Base-by-base conservation (phyloP, 495 filamentous ascomycete species). In the Halenospora varia region DNA sequence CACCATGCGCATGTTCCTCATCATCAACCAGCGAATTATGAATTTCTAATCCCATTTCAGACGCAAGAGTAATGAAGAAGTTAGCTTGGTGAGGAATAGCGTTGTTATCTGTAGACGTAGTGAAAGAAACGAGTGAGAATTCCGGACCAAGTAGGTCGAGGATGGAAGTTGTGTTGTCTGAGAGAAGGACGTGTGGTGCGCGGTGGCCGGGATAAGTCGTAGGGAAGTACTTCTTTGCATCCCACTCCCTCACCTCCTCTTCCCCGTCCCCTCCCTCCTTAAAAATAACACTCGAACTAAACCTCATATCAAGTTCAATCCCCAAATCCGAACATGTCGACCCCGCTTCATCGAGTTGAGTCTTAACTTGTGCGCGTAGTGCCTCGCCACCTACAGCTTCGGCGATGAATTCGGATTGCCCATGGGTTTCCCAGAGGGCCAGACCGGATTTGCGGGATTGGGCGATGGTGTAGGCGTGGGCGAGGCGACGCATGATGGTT, bases 121-220 rank as follows among this genome's bases (percentile, higher is more conserved):
- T 41, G 53, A 73, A 73, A 9, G 65, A 40, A 11, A 71, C 59
- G 45, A 71, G 24, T 0, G 63, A 64, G 56, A 60, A 71, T 20
- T 67, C 61, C n/a, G 3, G 35, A 10, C 69, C 69, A 46, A 67
- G 69, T 17, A 60, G 25, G 50, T 71, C 71, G 25, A 65, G 65
- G 35, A 64, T 71, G 25, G 62, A 66, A 1, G 64, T 65, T 23
- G 29, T 57, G 1, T 62, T 66, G 49, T 69, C 66, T 11, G 48
- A 58, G 53, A 71, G 26, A 47, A 69, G 68, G 0, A 71, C 65
- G 62, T 70, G 68, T 4, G 71, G 71, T 1, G 66, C 66, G 19
- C 71, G 48, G 17, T 44, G 18, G 4, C 69, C 71, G 0, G 69
- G 69, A 35, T 59, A 51, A 1, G 69, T 73, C 15, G 53, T 63